A percentile compares a stretch with the other conserved stretches of the same genome.
Conservation (phyloP, 306 rosid genomes). For the Acacia crassicarpa region DNA sequence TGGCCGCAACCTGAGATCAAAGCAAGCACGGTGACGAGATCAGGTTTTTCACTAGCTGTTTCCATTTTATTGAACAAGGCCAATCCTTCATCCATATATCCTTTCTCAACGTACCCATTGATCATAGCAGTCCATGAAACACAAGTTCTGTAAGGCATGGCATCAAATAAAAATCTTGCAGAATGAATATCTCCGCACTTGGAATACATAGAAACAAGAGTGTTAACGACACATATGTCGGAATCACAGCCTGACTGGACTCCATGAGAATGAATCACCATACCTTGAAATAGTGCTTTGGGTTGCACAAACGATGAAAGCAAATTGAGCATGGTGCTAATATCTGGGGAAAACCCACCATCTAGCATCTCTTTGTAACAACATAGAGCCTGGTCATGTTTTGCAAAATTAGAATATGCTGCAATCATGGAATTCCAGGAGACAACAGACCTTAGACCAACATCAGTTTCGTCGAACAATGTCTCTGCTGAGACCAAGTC, state of each 20-base stretch:
- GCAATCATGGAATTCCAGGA: conserved; percentile 77
- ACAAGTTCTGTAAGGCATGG: conserved; percentile 50
- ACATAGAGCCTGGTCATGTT: conserved; percentile 35
- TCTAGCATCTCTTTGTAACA: conserved; percentile 52
- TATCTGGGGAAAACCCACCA: conserved; percentile 50
- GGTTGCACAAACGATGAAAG: conserved; percentile 53
- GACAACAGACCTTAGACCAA: conserved; percentile 51
- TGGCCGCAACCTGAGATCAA: conserved; percentile 63
- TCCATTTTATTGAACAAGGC: conserved; percentile 60
- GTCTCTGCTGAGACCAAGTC: conserved; percentile 46
- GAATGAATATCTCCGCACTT: conserved; percentile 59
- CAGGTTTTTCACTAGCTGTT: conserved; percentile 53
- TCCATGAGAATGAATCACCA: conserved; percentile 62
- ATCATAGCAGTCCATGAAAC: conserved; percentile 79
- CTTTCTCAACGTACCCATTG: conserved; percentile 62
- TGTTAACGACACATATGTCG: conserved; percentile 50
- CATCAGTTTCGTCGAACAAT: conserved; percentile 46
- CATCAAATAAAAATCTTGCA: conserved; percentile 55
- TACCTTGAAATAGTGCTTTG: conserved; percentile 51
- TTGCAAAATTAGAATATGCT: conserved; percentile 52
- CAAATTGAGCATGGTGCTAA: conserved; percentile 55
- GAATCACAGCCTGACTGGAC: conserved; percentile 59
- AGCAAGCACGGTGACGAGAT: conserved; percentile 62
- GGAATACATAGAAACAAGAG: conserved; percentile 70
- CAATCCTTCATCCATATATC: conserved; percentile 54